Evolutionary conservation across 2,329 filamentous ascomycete species (phyloP).

Genomic region (Teratosphaeria gauchensis): DNA sequence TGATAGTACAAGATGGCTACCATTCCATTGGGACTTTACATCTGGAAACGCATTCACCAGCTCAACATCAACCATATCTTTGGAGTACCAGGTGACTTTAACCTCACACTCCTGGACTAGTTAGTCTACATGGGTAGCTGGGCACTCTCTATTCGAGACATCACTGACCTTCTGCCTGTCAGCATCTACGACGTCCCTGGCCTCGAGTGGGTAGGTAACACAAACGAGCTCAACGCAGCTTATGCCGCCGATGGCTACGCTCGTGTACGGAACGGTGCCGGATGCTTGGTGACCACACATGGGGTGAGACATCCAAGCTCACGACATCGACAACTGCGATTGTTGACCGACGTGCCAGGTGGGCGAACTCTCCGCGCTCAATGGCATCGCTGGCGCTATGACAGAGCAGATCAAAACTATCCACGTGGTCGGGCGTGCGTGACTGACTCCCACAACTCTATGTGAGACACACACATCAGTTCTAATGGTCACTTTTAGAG

Average conservation of each 20-base stretch:
- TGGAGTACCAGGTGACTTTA: conserved; percentile 39
- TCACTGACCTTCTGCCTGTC: too few species aligned
- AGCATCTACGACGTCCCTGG: conserved; percentile 30
- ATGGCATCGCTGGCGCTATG: conserved; percentile 35
- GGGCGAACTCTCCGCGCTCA: conserved; percentile 40
- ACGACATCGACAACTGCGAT: too few species aligned
- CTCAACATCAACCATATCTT: conserved; percentile 33
- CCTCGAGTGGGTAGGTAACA: conserved; percentile 41
- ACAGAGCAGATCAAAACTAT: conserved; percentile 36
- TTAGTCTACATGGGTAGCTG: too few species aligned
- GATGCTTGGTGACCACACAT: conserved; percentile 48
- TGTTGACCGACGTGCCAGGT: conserved; percentile 16
- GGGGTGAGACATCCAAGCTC: conserved; percentile 28
- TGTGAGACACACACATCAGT: too few species aligned
- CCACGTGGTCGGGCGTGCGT: conserved; percentile 33
- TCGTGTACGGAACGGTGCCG: conserved; percentile 42
- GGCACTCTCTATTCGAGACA: too few species aligned
- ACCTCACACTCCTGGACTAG: conserved; percentile 36
- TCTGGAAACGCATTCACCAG: conserved; percentile 35
- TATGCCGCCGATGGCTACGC: conserved; percentile 52
- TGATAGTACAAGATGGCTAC: conserved; percentile 36
- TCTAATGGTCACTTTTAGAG: conserved; percentile 7
- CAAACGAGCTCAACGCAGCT: conserved; percentile 49
- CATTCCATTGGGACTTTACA: conserved; percentile 32
- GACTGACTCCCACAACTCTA: too few species aligned